Evolutionary conservation across 164 flowering plant species (phyloP).

Genomic region (Magnolia changhungtana): DNA sequence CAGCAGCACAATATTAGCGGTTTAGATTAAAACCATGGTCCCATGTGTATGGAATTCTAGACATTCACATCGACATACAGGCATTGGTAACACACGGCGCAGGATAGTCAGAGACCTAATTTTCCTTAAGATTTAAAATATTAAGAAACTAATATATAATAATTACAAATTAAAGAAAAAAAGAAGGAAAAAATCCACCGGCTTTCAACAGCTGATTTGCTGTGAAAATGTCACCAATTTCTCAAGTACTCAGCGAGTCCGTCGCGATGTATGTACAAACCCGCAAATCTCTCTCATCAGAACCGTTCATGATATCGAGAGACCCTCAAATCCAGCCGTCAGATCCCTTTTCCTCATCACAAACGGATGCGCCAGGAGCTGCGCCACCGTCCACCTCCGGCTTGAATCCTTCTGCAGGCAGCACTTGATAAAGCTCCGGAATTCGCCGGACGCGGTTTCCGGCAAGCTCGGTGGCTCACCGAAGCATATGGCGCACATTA

Average conservation of each 20-base stretch:
- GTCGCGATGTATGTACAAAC: neutral
- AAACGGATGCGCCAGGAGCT: slow-evolving; percentile 64
- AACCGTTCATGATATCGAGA: neutral
- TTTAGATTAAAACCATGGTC: too few species aligned
- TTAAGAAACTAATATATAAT: neutral
- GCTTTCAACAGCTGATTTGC: neutral
- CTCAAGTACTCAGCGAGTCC: neutral
- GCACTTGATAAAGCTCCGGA: slow-evolving; percentile 52
- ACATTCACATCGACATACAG: too few species aligned
- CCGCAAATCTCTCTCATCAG: slow-evolving; percentile 5
- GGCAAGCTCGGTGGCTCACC: slow-evolving; percentile 67
- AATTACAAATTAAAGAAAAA: neutral
- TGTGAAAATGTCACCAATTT: too few species aligned
- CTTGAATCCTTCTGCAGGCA: slow-evolving; percentile 71
- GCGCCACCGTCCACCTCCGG: slow-evolving; percentile 52
- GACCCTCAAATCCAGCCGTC: neutral
- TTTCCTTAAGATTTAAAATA: too few species aligned
- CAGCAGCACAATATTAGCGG: too few species aligned
- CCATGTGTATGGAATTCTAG: too few species aligned
- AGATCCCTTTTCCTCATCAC: slow-evolving; percentile 17
- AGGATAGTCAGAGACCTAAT: too few species aligned
- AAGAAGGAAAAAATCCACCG: neutral
- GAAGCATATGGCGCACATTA: slow-evolving; percentile 84
- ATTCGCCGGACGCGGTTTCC: slow-evolving; percentile 45
- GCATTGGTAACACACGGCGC: too few species aligned